Evolutionary conservation across 1,284 basidiomycete species (phyloP), one percentile per base, ranked within the genome.

Genomic region (Malassezia cuniculi): DNA sequence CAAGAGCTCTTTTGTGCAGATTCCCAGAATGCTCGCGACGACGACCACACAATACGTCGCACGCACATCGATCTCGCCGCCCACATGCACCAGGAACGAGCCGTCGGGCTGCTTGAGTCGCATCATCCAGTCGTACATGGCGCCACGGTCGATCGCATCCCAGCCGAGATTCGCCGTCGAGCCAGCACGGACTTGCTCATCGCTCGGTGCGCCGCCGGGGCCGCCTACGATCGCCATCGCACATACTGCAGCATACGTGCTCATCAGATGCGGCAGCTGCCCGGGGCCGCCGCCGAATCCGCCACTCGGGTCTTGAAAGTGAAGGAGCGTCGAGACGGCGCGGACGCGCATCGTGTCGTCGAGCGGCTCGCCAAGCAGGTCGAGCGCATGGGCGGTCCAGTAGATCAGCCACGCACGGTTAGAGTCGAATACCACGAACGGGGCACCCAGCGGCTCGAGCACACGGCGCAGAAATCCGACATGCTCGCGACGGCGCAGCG

Each of bases 61-160:
- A 18, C 81, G 79, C 18, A 94, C 85, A 57, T 99, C 93, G 8
- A 95, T 81, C 68, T 99, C 90, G 19, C 81, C 85, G 30, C 84
- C 76, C 34, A 78, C 73, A 16, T 85, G 78, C 11, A 97, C 90
- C 18, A 84, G 74, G 68, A 95, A 97, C 0, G 86, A 89, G 0
- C 93, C 93, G 63, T 97, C 87, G 1, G 80, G 76, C 54, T 86
- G 82, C 68, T 99, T 99, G 47, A 95, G 71, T 1, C 82, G 79
- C 76, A 90, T 77, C 70, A 95, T 87, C 71, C 89, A 95, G 4
- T 76, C 68, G 67, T 93, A 90, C 60, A 93, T 74, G 45, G 76
- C 82, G 8, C 30, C 19, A 50, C 68, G 53, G 37, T 70, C 64
- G 22, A 71, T 69, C 8, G 39, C 57, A n/a, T 61, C 59, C 68